Percentiles rank a stretch among this genome's conserved stretches.
Conservation (phyloP, 1,139 yeast species). For the Hanseniaspora gamundiae region DNA sequence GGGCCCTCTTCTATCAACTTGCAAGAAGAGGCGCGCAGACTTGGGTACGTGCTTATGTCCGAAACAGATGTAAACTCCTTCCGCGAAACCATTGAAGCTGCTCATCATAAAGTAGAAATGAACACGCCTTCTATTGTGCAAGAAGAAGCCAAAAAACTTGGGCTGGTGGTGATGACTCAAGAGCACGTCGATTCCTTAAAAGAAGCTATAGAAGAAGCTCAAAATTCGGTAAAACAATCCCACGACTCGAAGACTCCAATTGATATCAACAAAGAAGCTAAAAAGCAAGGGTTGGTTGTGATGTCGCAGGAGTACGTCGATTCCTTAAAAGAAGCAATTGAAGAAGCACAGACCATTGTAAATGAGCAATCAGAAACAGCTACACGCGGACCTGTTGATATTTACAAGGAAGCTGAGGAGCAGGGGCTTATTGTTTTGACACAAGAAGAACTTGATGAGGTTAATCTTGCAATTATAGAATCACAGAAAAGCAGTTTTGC, state of each 20-base stretch:
- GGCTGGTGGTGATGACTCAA: constrained; percentile 8
- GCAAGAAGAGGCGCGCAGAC: too few relatives aligned
- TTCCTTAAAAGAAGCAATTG: background rate
- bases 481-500: too few relatives aligned
- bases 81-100: too few relatives aligned
- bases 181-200: constrained; percentile 3
- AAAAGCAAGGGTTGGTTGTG: constrained; percentile 10
- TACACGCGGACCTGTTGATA: background rate
- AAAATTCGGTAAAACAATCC: background rate
- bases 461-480: background rate
- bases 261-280: constrained; percentile 24
- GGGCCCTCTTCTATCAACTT: too few relatives aligned
- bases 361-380: background rate
- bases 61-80: too few relatives aligned
- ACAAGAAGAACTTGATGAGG: background rate
- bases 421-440: background rate
- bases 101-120: background rate
- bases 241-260: constrained; percentile 12
- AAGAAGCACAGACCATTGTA: background rate
- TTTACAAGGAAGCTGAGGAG: background rate
- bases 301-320: constrained; percentile 1
- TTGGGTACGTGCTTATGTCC: too few relatives aligned
- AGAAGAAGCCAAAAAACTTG: constrained; percentile 9
- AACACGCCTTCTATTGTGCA: constrained; percentile 1
- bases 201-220: constrained; percentile 3